These are phyloP conservation scores for Lavandula angustifolia DNA, from an alignment of 257 asterid genomes.

Conservation along the genomic window DNA sequence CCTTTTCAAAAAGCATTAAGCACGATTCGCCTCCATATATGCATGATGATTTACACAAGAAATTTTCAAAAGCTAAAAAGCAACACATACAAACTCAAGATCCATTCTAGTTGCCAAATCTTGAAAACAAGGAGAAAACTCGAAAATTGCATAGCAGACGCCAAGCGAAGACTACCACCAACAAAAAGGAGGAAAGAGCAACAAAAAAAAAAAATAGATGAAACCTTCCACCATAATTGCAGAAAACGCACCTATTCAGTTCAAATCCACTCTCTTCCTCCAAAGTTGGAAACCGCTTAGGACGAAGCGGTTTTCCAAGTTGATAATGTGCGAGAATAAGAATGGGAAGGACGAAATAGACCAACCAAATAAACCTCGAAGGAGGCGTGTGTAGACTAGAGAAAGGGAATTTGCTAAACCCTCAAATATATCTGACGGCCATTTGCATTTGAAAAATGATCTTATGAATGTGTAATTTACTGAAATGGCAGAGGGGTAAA, in stretches of 20 bases:
- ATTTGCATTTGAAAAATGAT: no score
- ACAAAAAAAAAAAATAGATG: background rate
- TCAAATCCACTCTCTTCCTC: background rate
- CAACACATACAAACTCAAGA: background rate
- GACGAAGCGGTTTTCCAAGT: conserved; percentile 37
- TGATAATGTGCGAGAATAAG: background rate
- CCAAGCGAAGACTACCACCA: background rate
- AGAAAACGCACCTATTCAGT: conserved; percentile 30
- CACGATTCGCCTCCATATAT: background rate
- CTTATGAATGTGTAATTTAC: no score
- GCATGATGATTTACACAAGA: background rate
- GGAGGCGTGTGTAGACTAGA: no score
- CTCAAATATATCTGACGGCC: no score
- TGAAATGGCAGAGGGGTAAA: no score
- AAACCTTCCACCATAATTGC: conserved; percentile 1
- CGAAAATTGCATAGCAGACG: background rate
- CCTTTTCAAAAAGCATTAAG: background rate
- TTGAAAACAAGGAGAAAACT: background rate
- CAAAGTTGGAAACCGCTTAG: conserved; percentile 35
- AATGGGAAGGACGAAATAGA: background rate
- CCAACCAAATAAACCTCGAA: no score
- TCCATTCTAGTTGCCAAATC: conserved; percentile 2
- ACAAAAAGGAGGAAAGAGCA: no score
- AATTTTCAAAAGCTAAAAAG: background rate
- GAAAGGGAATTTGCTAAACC: no score